Evolutionary conservation across 2,329 filamentous ascomycete species (phyloP).

Genomic region (Fusarium neocosmosporiellum): DNA sequence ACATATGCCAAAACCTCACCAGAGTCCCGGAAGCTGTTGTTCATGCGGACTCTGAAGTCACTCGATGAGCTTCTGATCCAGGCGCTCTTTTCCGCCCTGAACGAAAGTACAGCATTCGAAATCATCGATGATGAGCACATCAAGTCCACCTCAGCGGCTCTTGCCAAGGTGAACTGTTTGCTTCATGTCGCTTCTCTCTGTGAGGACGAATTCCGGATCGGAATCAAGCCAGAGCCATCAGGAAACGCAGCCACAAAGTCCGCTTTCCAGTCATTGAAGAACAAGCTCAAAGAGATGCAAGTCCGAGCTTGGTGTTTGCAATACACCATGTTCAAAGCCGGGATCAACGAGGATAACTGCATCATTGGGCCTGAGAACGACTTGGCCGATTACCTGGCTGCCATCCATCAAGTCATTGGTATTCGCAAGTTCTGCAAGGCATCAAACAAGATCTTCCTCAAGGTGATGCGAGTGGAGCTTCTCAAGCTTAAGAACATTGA

Average conservation of each 20-base stretch:
- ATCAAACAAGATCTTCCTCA: constrained; percentile 88
- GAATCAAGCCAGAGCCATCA: constrained; percentile 71
- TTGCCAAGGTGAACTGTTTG: constrained; percentile 78
- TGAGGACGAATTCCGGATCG: constrained; percentile 87
- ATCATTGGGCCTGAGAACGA: constrained; percentile 78
- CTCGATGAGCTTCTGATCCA: constrained; percentile 81
- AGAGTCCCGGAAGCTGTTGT: constrained; percentile 74
- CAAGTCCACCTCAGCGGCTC: constrained; percentile 75
- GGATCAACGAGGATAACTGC: constrained; percentile 73
- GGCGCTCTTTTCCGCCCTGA: constrained; percentile 75
- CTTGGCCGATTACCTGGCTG: constrained; percentile 81
- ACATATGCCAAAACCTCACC: constrained; percentile 69
- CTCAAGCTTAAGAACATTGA: constrained; percentile 80
- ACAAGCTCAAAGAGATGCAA: constrained; percentile 86
- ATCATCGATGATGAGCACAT: constrained; percentile 86
- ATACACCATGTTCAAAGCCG: constrained; percentile 83
- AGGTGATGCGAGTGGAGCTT: constrained; percentile 88
- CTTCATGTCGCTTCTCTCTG: constrained; percentile 84
- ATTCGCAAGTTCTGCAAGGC: constrained; percentile 86
- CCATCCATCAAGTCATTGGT: constrained; percentile 86
- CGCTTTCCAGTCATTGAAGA: constrained; percentile 64
- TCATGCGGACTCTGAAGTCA: constrained; percentile 82
- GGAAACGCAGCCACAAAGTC: constrained; percentile 66
- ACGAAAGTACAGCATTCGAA: constrained; percentile 78
- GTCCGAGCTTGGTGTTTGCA: constrained; percentile 89